Conservation (phyloP, 140 eudicot genomes). For the Oenanthe javanica region DNA sequence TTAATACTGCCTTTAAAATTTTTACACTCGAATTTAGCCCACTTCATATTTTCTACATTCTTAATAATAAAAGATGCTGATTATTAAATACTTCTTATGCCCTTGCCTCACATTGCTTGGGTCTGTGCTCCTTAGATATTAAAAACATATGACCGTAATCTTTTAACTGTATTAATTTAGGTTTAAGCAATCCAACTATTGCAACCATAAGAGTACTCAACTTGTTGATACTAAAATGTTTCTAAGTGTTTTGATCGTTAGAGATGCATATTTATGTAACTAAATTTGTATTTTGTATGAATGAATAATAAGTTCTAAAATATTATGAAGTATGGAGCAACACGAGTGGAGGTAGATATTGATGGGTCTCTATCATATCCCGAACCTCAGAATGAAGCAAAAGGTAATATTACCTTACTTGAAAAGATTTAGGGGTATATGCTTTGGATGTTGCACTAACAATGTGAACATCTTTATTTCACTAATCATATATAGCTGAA, state of each 20-base stretch:
- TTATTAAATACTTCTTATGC: neutral
- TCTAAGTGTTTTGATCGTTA: neutral
- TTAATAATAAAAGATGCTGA: neutral
- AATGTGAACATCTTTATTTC: conserved; percentile 11
- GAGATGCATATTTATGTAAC: neutral
- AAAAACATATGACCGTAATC: neutral
- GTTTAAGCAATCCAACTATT: neutral
- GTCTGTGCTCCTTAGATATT: neutral
- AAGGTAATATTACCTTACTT: conserved; percentile 24
- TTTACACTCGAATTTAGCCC: neutral
- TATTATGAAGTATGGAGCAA: conserved; percentile 69
- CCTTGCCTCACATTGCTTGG: neutral
- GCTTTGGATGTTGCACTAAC: neutral
- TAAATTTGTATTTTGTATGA: neutral
- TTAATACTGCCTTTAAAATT: neutral
- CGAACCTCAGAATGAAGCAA: conserved; percentile 50
- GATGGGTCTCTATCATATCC: conserved; percentile 87
- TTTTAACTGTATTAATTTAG: neutral
- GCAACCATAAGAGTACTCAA: neutral
- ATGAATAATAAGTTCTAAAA: neutral
- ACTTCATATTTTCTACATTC: neutral
- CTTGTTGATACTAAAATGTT: neutral
- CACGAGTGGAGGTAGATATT: conserved; percentile 78
- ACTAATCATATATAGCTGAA: conserved; percentile 34
- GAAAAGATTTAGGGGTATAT: neutral